Evolutionary conservation across 768 basidiomycete species (phyloP).

Genomic region (Brasilioporus rufonigricans): DNA sequence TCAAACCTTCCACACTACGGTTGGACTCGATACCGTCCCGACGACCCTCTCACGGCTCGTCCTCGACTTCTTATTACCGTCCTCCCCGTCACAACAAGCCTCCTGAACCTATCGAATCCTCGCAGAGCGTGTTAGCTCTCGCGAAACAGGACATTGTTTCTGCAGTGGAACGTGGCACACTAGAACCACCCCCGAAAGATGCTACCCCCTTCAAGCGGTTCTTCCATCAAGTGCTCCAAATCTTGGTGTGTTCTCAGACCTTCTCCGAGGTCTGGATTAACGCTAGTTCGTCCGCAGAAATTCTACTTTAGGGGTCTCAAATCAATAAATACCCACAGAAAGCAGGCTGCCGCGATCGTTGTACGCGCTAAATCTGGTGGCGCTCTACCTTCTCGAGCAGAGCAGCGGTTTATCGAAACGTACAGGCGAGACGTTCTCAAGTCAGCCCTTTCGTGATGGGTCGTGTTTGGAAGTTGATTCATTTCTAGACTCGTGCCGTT

Average conservation of each 20-base stretch:
- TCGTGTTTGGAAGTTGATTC: conserved; percentile 5
- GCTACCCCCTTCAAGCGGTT: conserved; percentile 56
- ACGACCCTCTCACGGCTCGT: conserved; percentile 22
- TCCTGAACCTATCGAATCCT: conserved; percentile 18
- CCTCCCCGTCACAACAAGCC: conserved; percentile 24
- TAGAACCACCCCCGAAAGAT: conserved; percentile 60
- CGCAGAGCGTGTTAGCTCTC: conserved; percentile 41
- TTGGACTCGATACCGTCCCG: conserved; percentile 17
- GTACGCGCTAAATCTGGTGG: conserved; percentile 60
- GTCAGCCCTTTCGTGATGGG: conserved; percentile 36
- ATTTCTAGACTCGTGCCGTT: conserved; percentile 66
- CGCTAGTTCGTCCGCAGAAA: conserved; percentile 46
- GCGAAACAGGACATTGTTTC: conserved; percentile 62
- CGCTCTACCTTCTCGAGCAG: conserved; percentile 59
- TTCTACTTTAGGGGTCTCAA: conserved; percentile 81
- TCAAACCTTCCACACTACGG: conserved; percentile 40
- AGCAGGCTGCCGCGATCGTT: conserved; percentile 51
- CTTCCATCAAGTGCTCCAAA: conserved; percentile 46
- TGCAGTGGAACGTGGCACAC: conserved; percentile 66
- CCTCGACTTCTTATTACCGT: conserved; percentile 26
- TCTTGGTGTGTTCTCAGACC: conserved; percentile 36
- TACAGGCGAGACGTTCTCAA: conserved; percentile 70
- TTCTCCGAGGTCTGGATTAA: neutral
- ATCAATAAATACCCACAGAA: conserved; percentile 62
- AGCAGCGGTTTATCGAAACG: conserved; percentile 64